A percentile compares a stretch with the other conserved stretches of the same genome.
Conservation (phyloP, 495 filamentous ascomycete genomes). For the Tetracladium setigerum region DNA sequence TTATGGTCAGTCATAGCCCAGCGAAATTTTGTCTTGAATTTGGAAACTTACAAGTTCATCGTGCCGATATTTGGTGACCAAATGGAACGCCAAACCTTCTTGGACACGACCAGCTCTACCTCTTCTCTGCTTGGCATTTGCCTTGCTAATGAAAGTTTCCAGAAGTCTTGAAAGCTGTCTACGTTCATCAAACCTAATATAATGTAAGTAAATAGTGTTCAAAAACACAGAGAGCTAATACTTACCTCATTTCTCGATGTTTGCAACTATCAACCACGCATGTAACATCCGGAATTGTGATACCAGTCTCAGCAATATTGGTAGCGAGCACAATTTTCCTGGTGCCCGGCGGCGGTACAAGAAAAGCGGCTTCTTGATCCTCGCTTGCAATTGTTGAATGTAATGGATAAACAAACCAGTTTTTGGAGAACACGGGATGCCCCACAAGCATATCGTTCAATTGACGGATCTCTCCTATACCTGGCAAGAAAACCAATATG, state of each 20-base stretch:
- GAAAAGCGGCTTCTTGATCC: constrained; percentile 87
- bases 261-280: constrained; percentile 93
- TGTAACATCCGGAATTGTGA: constrained; percentile 94
- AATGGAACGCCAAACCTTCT: constrained; percentile 87
- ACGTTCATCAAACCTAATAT: constrained; percentile 69
- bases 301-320: constrained; percentile 95
- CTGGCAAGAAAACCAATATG: constrained; percentile 88
- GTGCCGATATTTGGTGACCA: constrained; percentile 84
- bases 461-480: constrained; percentile 85
- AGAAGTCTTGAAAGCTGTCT: constrained; percentile 83
- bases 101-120: constrained; percentile 95
- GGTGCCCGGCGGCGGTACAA: constrained; percentile 68
- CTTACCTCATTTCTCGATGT: constrained; percentile 78
- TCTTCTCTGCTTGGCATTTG: constrained; percentile 89
- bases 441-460: constrained; percentile 74
- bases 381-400: constrained; percentile 96
- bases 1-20: constrained; percentile 21
- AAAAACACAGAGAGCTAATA: not conserved
- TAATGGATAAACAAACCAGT: constrained; percentile 77
- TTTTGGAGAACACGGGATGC: constrained; percentile 56
- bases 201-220: constrained; percentile 13
- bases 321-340: constrained; percentile 92
- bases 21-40: not conserved
- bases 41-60: constrained; percentile 37
- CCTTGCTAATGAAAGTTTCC: constrained; percentile 87